Evolutionary conservation across 257 asterid genomes (phyloP), one percentile per base, ranked within the genome.

Genomic region (Primulina eburnea): DNA sequence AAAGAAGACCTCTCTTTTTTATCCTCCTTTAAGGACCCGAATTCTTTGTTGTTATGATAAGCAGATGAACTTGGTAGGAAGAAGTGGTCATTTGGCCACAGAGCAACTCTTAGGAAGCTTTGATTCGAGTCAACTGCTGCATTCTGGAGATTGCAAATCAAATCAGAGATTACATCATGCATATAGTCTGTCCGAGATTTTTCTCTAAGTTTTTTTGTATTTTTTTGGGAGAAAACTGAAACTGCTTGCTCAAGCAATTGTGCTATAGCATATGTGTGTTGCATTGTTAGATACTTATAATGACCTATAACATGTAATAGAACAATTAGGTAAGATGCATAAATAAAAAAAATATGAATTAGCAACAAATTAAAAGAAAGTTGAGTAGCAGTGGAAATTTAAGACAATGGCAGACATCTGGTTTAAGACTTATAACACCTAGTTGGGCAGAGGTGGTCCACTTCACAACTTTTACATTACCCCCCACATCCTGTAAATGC

Each of bases 111-210:
- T 73, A 80, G 77, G 77, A 93, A 85, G 87, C 98, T 84, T 75
- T 83, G 88, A 53, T 85, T 87, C 8, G 98, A 92, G 82, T 86
- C 82, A 0, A 83, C 90, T 32, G 95, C 97, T 30, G 98, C 97
- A 71, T 85, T 85, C 82, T 92, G 97, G 82, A 92, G 97, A 87
- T 92, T 92, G 64, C 97, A 88, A 60, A 90, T 84, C 82, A 87
- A 60, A 76, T 82, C 81, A 11, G 92, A 85, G 60, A 88, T 74
- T 64, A 78, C 89, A 50, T 81, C 94, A 11, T 84, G 85, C 80
- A 77, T 67, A 26, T 67, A 76, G 74, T 79, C 82, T 80, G 83
- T 73, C 75, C 76, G 79, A 20, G 86, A 78, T 60, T 67, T 83
- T 74, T 86, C 92, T 65, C 90, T 82, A 6, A 88, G 87, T 69